A percentile compares a stretch with the other conserved stretches of the same genome.
These are phyloP conservation scores for Sextonia rubra DNA, from an alignment of 164 flowering plant genomes.

Conservation along the genomic window DNA sequence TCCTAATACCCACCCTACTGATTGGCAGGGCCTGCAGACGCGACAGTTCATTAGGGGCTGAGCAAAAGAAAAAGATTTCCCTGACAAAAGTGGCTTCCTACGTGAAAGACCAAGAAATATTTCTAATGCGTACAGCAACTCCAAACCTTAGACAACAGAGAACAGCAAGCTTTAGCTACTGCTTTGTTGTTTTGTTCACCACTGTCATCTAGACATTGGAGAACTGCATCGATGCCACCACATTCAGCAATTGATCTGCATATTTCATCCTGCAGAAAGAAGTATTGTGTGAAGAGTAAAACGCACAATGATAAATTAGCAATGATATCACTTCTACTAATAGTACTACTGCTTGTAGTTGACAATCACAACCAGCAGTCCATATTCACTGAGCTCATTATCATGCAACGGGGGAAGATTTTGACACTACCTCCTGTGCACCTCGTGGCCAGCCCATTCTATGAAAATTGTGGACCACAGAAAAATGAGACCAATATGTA, in stretches of 20 bases:
- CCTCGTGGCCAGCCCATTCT: not conserved
- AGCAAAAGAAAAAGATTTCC: not conserved
- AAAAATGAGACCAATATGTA: not conserved
- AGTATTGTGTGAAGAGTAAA: not conserved
- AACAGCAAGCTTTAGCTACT: slow-evolving; percentile 74
- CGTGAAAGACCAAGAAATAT: not conserved
- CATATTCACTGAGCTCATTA: not conserved
- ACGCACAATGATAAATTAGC: not conserved
- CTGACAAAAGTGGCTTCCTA: not conserved
- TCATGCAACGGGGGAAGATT: not conserved
- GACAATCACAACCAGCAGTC: not conserved
- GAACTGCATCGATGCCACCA: slow-evolving; percentile 82
- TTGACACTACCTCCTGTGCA: not conserved
- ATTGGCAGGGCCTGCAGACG: too few relatives aligned
- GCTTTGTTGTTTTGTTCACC: slow-evolving; percentile 62
- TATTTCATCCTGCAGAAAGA: slow-evolving; percentile 76
- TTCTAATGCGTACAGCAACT: not conserved
- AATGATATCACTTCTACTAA: not conserved
- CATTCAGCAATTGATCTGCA: slow-evolving; percentile 77
- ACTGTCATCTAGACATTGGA: slow-evolving; percentile 73
- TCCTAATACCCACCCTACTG: too few relatives aligned
- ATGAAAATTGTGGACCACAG: not conserved
- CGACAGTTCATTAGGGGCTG: too few relatives aligned
- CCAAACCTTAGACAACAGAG: slow-evolving; percentile 73
- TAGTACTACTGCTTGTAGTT: too few relatives aligned